These are phyloP conservation scores for Mortierella sp. DNA, from an alignment of 371 early-diverging fungal species.

Conservation along the genomic window DNA sequence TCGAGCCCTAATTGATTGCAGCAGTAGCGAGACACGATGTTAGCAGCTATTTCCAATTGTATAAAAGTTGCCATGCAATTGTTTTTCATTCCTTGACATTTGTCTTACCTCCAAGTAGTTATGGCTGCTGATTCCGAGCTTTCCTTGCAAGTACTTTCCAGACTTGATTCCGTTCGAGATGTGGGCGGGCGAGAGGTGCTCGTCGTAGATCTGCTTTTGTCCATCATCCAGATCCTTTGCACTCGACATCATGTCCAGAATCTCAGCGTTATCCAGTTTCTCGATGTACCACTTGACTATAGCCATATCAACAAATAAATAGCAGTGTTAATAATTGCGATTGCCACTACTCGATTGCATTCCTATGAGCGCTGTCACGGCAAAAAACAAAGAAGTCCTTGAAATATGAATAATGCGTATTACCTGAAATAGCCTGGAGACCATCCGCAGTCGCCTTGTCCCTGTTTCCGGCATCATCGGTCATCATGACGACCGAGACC, in stretches of 20 bases:
- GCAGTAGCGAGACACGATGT: too few relatives aligned
- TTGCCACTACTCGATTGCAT: too few relatives aligned
- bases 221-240: conserved; percentile 59
- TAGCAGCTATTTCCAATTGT: too few relatives aligned
- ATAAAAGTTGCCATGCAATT: too few relatives aligned
- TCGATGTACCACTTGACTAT: conserved; percentile 66
- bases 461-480: conserved; percentile 91
- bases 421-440: conserved; percentile 74
- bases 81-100: too few relatives aligned
- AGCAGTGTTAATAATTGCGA: not conserved
- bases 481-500: conserved; percentile 79
- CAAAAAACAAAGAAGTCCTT: too few relatives aligned
- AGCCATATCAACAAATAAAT: not conserved
- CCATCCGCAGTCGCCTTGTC: conserved; percentile 76
- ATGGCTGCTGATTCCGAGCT: conserved; percentile 84
- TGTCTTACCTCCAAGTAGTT: conserved; percentile 83
- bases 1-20: conserved; percentile 68
- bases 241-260: conserved; percentile 90
- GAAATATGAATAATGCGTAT: too few relatives aligned
- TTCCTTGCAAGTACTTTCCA: conserved; percentile 85
- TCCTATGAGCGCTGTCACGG: too few relatives aligned
- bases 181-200: conserved; percentile 80
- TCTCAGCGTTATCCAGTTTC: conserved; percentile 76
- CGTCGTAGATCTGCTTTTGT: conserved; percentile 65
- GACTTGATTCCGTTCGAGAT: conserved; percentile 90